A percentile compares a stretch with the other conserved stretches of the same genome.
phyloP scores from a whole-genome alignment of 1,139 yeast genomes.

The Blastobotrys elegans region DNA sequence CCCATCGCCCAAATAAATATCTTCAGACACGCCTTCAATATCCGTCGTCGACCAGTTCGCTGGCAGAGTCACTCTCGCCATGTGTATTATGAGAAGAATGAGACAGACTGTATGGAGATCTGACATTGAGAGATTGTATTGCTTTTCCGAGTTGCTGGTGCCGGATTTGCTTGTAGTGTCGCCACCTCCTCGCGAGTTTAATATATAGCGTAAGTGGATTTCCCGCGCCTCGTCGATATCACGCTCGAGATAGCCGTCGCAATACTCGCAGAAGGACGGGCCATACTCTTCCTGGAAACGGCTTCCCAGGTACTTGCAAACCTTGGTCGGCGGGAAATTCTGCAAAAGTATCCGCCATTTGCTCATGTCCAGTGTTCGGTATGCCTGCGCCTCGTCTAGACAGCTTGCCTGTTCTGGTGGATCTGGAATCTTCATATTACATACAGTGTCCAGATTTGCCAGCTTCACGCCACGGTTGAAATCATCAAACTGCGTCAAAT shows the following conservation, averaged over 20 bases:
- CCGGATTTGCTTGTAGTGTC: neutral
- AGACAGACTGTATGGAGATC: constrained; percentile 22
- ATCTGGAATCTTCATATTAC: neutral
- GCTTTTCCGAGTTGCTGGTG: neutral
- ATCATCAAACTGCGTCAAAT: neutral
- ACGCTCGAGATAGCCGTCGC: constrained; percentile 9
- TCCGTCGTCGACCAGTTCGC: constrained; percentile 7
- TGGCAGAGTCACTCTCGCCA: constrained; percentile 17
- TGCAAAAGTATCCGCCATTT: constrained; percentile 19
- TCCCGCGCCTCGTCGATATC: constrained; percentile 8
- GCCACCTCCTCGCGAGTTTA: neutral
- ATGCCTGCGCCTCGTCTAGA: no score
- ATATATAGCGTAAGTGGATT: constrained; percentile 3
- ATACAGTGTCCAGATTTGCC: neutral
- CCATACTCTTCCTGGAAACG: constrained; percentile 18
- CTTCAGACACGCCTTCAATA: constrained; percentile 3
- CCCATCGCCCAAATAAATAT: constrained; percentile 7
- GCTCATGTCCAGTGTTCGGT: neutral
- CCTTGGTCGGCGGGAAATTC: constrained; percentile 19
- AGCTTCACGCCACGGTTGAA: neutral
- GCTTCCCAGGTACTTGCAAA: constrained; percentile 16
- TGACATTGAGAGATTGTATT: constrained; percentile 2
- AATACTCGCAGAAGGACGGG: constrained; percentile 17
- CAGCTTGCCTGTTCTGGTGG: no score
- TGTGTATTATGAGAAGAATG: constrained; percentile 17